Evolutionary conservation across 2,329 filamentous ascomycete genomes (phyloP).

Genomic region (Colletotrichum viniferum): DNA sequence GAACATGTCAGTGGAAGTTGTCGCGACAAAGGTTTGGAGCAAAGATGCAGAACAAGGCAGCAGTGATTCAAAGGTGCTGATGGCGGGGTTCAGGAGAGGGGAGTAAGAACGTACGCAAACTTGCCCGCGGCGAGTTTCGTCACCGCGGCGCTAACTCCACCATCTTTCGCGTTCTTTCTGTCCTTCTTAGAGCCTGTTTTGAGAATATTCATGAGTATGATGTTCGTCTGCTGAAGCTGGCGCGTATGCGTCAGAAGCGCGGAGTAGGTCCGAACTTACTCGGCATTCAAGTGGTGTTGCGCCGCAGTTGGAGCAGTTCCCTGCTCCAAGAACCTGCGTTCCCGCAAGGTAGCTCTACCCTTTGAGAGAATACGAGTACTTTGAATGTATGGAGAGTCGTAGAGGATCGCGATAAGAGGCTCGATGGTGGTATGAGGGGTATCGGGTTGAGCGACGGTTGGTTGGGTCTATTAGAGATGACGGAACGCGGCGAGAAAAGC

Average conservation of each 20-base stretch:
- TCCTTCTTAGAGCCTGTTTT: slow-evolving; percentile 52
- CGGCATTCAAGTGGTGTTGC: slow-evolving; percentile 24
- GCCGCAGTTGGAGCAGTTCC: slow-evolving; percentile 24
- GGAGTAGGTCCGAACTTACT: slow-evolving; percentile 15
- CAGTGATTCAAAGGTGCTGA: slow-evolving; percentile 30
- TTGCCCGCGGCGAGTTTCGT: slow-evolving; percentile 57
- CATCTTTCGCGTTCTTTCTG: slow-evolving; percentile 60
- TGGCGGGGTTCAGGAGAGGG: not conserved
- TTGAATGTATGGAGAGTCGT: not conserved
- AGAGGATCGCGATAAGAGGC: not conserved
- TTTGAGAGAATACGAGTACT: not conserved
- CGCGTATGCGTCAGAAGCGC: not conserved
- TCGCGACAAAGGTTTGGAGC: slow-evolving; percentile 27
- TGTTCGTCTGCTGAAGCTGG: not conserved
- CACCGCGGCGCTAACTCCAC: slow-evolving; percentile 57
- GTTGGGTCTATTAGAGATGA: slow-evolving; percentile 9
- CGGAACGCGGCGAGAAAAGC: not conserved
- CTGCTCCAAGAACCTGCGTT: slow-evolving; percentile 21
- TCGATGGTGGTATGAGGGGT: not conserved
- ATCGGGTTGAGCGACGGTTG: not conserved
- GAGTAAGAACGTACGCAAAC: slow-evolving; percentile 49
- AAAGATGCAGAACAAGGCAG: slow-evolving; percentile 14
- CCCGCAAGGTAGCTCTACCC: slow-evolving; percentile 20
- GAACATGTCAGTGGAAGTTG: slow-evolving; percentile 10
- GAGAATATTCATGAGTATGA: not conserved